Base-by-base conservation (phyloP, 768 basidiomycete species). In the Kwoniella europaea region DNA sequence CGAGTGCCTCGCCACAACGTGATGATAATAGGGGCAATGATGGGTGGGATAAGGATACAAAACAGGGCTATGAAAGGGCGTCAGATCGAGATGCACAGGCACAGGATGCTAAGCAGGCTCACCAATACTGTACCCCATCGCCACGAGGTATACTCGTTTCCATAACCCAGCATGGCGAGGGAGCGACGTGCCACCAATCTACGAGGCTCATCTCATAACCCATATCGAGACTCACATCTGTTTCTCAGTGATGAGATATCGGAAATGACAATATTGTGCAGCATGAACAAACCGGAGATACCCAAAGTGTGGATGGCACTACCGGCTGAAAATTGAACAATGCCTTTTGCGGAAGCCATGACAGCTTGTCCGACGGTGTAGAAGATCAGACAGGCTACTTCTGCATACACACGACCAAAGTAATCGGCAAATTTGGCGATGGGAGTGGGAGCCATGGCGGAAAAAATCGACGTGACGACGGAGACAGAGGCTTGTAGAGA, bases 391-490 rank as follows among this genome's bases (percentile, higher is more conserved):
- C 80, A 82, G 22, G 76, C 74, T 41, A 68, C 42, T 54, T 83
- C 80, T 2, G 76, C 75, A 41, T 81, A 71, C 10, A 83, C 68
- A 42, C 82, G 77, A 18, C 82, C 82, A 22, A 71, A 76, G 46
- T 71, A 71, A 60, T 82, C 80, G 12, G 79, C 72, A 20, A 81
- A 77, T 58, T 79, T 81, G 16, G 82, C 82, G 67, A 83, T 80
- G 18, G 81, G 82, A 2, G 81, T 77, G 50, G 80, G 80, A 20
- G 75, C 67, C 68, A 82, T 80, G 12, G 81, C 81, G 56, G 81
- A 74, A 71, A 82, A 82, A 65, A 83, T 78, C 5, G 74, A 29
- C 46, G 75, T 78, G 76, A 83, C 72, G 10, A 72, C 71, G 10
- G 56, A 62, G 64, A 83, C 75, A n/a, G 82, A 80, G 15, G 82